Conservation (phyloP, 2,329 filamentous ascomycete species). For the Aspergillus carbonarius region DNA sequence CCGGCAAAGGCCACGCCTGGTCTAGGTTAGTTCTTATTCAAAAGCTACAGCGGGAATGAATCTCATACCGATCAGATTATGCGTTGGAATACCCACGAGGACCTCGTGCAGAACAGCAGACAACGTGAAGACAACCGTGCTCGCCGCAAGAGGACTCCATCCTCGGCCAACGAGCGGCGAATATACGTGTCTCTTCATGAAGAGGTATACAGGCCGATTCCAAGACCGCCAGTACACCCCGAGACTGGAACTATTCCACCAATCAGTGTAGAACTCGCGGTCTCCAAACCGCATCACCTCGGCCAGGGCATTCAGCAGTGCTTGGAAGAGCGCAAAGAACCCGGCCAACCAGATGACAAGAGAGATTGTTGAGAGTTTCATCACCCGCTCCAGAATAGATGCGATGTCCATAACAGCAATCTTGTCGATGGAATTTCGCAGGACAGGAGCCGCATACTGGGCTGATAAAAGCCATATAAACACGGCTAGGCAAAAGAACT, state of each 20-base stretch:
- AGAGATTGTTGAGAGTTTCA: constrained; percentile 94
- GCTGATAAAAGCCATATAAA: constrained; percentile 95
- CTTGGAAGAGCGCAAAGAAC: constrained; percentile 96
- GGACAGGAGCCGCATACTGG: constrained; percentile 87
- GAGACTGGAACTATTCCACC: constrained; percentile 92
- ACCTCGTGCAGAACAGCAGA: constrained; percentile 90
- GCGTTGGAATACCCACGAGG: constrained; percentile 88
- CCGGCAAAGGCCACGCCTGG: constrained; percentile 85
- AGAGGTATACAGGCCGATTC: constrained; percentile 97
- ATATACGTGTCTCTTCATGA: constrained; percentile 94
- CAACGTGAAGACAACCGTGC: constrained; percentile 79
- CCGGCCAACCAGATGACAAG: constrained; percentile 96
- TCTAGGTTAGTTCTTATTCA: constrained; percentile 11
- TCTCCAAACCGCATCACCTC: constrained; percentile 90
- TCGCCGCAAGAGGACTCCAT: constrained; percentile 69
- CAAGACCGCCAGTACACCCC: constrained; percentile 92
- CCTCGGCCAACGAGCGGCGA: constrained; percentile 82
- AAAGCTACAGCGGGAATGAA: not conserved
- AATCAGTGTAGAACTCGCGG: constrained; percentile 91
- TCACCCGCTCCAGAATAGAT: constrained; percentile 80
- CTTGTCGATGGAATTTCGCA: constrained; percentile 86
- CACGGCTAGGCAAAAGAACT: constrained; percentile 73
- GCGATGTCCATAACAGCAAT: constrained; percentile 76
- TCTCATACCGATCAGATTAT: constrained; percentile 77
- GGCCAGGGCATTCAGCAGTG: constrained; percentile 83